Conservation (phyloP, 805 yeast species). For the Lachancea sp. region DNA sequence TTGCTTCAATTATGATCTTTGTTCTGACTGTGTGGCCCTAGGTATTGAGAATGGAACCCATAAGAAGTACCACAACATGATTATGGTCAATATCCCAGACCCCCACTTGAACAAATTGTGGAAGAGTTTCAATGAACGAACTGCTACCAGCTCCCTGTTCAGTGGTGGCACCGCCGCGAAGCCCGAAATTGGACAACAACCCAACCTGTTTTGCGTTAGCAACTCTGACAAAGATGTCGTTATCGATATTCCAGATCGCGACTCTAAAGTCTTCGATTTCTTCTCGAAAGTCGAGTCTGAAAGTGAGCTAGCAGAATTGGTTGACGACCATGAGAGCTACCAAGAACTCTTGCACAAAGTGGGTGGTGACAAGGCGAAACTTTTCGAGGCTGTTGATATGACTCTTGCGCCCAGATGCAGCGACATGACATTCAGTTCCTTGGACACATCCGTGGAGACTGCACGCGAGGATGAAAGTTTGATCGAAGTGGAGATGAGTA, state of each 20-base stretch:
- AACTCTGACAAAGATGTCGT: constrained; percentile 12
- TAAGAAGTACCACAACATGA: constrained; percentile 17
- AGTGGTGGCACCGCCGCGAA: no score
- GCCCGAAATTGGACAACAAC: not conserved
- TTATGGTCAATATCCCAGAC: constrained; percentile 17
- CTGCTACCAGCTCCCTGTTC: not conserved
- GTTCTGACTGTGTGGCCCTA: constrained; percentile 33
- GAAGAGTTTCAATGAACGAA: not conserved
- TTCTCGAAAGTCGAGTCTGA: constrained; percentile 19
- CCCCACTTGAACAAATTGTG: constrained; percentile 7
- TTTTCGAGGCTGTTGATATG: constrained; percentile 2
- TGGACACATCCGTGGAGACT: constrained; percentile 3
- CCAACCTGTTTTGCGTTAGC: constrained; percentile 2
- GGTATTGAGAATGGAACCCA: constrained; percentile 17
- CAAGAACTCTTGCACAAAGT: constrained; percentile 12
- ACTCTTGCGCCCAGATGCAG: not conserved
- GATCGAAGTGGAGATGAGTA: constrained; percentile 13
- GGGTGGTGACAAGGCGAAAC: constrained; percentile 12
- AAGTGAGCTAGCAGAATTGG: constrained; percentile 16
- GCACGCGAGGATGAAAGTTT: constrained; percentile 8
- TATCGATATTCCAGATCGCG: constrained; percentile 19
- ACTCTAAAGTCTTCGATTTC: constrained; percentile 21
- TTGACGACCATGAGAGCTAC: constrained; percentile 17
- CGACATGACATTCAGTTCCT: not conserved
- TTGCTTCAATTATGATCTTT: constrained; percentile 46